Base-by-base conservation (phyloP, 2,329 filamentous ascomycete genomes). In the Cladosporium sp. region DNA sequence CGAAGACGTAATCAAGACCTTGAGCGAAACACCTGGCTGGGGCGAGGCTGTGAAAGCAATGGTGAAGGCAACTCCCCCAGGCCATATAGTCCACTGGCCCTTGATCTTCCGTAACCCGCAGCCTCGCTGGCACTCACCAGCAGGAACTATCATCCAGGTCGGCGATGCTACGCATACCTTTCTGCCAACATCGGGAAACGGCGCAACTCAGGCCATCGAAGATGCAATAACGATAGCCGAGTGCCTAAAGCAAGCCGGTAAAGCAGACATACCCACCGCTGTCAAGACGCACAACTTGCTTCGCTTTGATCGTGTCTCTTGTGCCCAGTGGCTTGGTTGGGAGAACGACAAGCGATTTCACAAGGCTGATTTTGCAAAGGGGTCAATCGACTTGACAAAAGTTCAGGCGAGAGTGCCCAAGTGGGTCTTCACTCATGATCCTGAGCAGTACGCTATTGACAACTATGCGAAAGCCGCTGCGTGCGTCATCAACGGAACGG, bases 21-120 rank as follows among this genome's bases (percentile, higher is more conserved):
- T 71, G 35, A 66, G 68, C 29, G 33, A 23, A 58, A 67, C 18
- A 29, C 62, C 68, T 14, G 73, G 75, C 64, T 74, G 82, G 63
- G 80, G 82, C 69, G 80, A 80, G 1, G 75, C 78, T 16, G 82
- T 84, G 63, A 76, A 76, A 26, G 79, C 78, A 1, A 80, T 82
- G 1, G 77, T 85, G 14, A 72, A 76, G 35, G 77, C 78, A 50
- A 84, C 69, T n/a, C 72, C 72, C 29, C 61, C 70, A 5, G 66
- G 64, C n/a, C 57, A 60, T 28, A 69, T 73, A 8, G 77, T 86
- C 1, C 83, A 85, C 69, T 86, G 83, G 83, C 85, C 84, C 69
- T 81, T 86, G 28, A 83, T 83, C 53, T 85, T 84, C 67, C 79
- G 84, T 49, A 82, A 85, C 69, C 84, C 83, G 0, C 75, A 84